phyloP scores from a whole-genome alignment of 192 early-diverging fungal genomes.

The Phlyctochytrium bullatum region DNA sequence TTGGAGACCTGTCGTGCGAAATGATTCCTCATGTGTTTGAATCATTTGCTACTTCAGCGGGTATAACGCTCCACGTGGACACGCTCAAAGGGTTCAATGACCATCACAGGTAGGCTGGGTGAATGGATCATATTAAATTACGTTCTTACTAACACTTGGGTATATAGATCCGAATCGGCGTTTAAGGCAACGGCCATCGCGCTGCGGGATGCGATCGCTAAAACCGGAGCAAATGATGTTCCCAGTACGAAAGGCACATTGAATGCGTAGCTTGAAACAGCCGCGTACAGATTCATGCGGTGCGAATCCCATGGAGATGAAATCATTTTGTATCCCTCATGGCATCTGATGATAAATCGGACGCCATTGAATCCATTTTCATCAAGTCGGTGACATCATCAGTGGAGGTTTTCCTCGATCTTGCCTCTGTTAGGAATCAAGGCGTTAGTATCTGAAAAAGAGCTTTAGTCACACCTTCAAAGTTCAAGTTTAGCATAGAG shows the following conservation, averaged over 20 bases:
- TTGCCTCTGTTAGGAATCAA: no score
- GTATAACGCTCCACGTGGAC: slow-evolving; percentile 96
- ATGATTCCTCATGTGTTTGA: slow-evolving; percentile 98
- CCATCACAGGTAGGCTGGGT: slow-evolving; percentile 93
- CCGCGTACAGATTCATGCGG: no score
- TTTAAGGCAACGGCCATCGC: slow-evolving; percentile 99
- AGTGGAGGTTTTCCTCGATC: no score
- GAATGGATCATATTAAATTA: background rate
- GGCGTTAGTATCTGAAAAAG: no score
- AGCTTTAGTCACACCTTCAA: no score
- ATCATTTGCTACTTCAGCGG: slow-evolving; percentile 87
- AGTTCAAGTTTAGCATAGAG: no score
- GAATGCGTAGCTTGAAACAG: slow-evolving; percentile 22
- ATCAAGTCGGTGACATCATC: no score
- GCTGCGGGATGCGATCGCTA: slow-evolving; percentile 78
- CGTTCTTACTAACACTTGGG: background rate
- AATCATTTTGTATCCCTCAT: no score
- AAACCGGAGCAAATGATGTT: slow-evolving; percentile 82
- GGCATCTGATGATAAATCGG: no score
- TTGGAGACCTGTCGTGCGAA: slow-evolving; percentile 88
- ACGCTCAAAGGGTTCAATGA: slow-evolving; percentile 93
- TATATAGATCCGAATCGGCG: slow-evolving; percentile 80
- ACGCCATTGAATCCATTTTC: no score
- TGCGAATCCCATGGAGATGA: no score
- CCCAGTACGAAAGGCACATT: slow-evolving; percentile 91